Percentiles rank a stretch among this genome's conserved stretches.
phyloP scores from a whole-genome alignment of 176 grass and related monocot species.

The Raddia guianensis region DNA sequence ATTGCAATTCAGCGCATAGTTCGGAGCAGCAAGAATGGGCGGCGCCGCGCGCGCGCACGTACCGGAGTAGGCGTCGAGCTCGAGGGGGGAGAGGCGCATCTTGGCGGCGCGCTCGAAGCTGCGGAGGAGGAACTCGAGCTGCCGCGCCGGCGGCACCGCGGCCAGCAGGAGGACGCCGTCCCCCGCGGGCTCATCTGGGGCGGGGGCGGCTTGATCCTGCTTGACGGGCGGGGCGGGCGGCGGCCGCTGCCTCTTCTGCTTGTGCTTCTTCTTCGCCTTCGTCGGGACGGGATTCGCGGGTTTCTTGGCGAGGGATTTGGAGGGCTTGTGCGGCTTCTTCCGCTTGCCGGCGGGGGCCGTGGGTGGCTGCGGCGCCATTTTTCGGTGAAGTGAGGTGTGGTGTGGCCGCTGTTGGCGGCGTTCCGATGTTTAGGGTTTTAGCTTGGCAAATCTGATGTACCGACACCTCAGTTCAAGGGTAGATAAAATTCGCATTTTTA shows the following conservation, averaged over 20 bases:
- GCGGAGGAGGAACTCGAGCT: constrained; percentile 78
- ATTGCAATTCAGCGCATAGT: not conserved
- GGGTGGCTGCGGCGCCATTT: constrained; percentile 43
- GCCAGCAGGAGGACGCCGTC: constrained; percentile 46
- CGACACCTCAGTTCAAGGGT: no score
- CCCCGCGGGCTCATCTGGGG: not conserved
- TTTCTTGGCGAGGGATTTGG: constrained; percentile 40
- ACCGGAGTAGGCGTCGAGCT: constrained; percentile 83
- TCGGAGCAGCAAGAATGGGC: no score
- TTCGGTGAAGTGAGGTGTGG: not conserved
- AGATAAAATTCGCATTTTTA: no score
- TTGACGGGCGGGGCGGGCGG: not conserved
- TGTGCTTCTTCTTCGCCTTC: constrained; percentile 25
- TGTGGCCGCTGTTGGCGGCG: not conserved
- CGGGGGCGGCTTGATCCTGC: not conserved
- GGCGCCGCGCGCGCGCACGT: constrained; percentile 13
- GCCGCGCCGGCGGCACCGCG: constrained; percentile 46
- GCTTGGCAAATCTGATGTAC: no score
- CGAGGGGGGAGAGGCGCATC: constrained; percentile 82
- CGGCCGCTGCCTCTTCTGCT: constrained; percentile 39
- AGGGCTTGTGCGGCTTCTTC: constrained; percentile 44
- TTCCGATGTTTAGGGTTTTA: constrained; percentile 11
- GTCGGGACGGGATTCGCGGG: not conserved
- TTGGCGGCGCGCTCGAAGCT: constrained; percentile 73
- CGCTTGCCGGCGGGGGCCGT: constrained; percentile 38